Percentiles rank a stretch among this genome's conserved stretches.
phyloP scores from a whole-genome alignment of 2,329 filamentous ascomycete species.

The Moelleriella libera region DNA sequence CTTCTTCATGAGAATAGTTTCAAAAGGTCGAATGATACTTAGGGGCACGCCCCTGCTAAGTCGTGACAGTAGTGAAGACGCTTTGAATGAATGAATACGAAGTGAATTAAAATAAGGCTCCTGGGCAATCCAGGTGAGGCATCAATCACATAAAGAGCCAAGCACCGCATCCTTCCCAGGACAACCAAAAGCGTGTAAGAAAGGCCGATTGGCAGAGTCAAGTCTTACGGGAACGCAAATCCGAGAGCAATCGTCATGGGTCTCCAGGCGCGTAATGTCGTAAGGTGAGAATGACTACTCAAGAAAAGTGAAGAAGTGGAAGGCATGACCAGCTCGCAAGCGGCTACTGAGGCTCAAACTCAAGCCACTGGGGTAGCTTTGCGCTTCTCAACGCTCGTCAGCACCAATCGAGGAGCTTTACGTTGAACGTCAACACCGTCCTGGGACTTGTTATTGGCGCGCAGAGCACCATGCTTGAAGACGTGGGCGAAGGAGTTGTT shows the following conservation, averaged over 20 bases:
- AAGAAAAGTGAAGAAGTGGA: constrained; percentile 10
- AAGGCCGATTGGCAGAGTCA: constrained; percentile 1
- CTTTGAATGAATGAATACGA: constrained; percentile 23
- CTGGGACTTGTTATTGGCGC: constrained; percentile 32
- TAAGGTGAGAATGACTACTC: constrained; percentile 7
- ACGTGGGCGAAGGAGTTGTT: constrained; percentile 50
- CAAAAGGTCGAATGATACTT: background rate
- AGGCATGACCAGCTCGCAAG: background rate
- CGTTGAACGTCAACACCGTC: constrained; percentile 50
- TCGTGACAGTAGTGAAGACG: constrained; percentile 15
- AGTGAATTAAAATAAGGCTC: constrained; percentile 16
- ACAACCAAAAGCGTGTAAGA: constrained; percentile 1
- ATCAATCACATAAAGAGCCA: background rate
- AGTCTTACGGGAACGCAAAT: constrained; percentile 1
- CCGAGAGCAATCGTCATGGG: constrained; percentile 19
- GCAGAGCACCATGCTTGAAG: constrained; percentile 44
- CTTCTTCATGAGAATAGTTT: background rate
- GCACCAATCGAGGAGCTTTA: constrained; percentile 73
- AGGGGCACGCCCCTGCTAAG: constrained; percentile 8
- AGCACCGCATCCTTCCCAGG: background rate
- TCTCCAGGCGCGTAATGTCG: constrained; percentile 23
- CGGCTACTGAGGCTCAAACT: constrained; percentile 1
- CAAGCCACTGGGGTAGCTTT: constrained; percentile 31
- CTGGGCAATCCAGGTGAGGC: too few relatives aligned
- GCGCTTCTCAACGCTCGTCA: constrained; percentile 83